phyloP scores from a whole-genome alignment of 2,329 filamentous ascomycete species.

The Scedosporium aurantiacum region DNA sequence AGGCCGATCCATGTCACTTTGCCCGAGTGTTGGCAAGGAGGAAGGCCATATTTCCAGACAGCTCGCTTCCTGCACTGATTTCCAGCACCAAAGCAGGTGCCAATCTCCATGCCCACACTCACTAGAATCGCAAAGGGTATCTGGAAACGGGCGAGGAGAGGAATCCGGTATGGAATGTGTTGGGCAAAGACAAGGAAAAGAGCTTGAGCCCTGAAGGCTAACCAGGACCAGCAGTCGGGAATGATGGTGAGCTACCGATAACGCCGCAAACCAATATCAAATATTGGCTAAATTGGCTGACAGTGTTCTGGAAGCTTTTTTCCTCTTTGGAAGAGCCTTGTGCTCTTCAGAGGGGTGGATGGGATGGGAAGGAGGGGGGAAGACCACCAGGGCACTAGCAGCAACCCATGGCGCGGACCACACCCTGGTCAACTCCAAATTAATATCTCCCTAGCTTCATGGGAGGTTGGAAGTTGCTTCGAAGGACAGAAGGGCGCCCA shows the following conservation, averaged over 20 bases:
- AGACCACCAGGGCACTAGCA: background rate
- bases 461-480: no score
- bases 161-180: background rate
- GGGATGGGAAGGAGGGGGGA: background rate
- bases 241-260: background rate
- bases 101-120: background rate
- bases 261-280: background rate
- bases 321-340: background rate
- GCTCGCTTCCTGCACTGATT: background rate
- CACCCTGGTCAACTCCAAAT: background rate
- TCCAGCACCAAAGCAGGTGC: background rate
- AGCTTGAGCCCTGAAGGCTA: background rate
- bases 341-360: background rate
- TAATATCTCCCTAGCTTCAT: background rate
- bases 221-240: background rate
- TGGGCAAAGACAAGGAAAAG: background rate
- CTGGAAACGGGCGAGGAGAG: background rate
- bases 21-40: no score
- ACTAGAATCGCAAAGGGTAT: background rate
- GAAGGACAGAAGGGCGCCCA: background rate
- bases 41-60: background rate
- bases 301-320: conserved; percentile 7
- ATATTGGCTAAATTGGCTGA: conserved; percentile 5
- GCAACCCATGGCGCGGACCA: background rate
- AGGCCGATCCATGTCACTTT: no score